Evolutionary conservation across 2,329 filamentous ascomycete genomes (phyloP), one percentile per base, ranked within the genome.

Genomic region (Emmonsiellopsis sp.): DNA sequence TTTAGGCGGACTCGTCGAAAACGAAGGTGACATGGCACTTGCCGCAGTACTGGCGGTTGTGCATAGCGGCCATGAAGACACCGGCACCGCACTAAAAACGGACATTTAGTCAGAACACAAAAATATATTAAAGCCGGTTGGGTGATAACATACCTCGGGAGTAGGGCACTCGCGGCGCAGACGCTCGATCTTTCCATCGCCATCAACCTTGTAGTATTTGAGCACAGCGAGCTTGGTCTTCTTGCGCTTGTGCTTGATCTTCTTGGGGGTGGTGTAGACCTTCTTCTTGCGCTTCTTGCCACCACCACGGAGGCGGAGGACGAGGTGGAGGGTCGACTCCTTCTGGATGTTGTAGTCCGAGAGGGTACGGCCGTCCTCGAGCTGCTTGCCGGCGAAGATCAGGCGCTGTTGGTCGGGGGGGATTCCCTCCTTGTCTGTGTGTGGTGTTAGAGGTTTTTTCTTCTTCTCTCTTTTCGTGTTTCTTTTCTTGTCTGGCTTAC

Each of bases 191-290:
- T 97, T 97, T 79, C 94, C 93, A 72, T 98, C 93, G 69, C 88
- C 89, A 78, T 97, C 93, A 70, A 98, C 93, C 89, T 98, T 98
- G 89, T 98, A 98, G 89, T 98, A 98, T 87, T 98, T 98, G 78
- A 98, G 91, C 68, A 98, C 92, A 71, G 93, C 93, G 77, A 98
- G 82, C 87, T 98, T 98, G 85, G 88, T 95, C 92, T 98, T 98
- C 90, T 97, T 98, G 83, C 90, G 87, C 91, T 98, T 98, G 87
- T 98, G 93, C 93, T 98, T 98, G 87, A 98, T 98, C 90, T 98
- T 98, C 91, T 98, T 98, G 77, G 93, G 93, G 72, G 93, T 98
- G 76, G 89, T 97, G 88, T 98, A 98, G 68, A 98, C 93, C 91
- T 98, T 98, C 90, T 95, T 95, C 89, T 98, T 98, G 79, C 94